A percentile compares a stretch with the other conserved stretches of the same genome.
phyloP scores from a whole-genome alignment of 345 rosid genomes.

The Syzygium aqueum region DNA sequence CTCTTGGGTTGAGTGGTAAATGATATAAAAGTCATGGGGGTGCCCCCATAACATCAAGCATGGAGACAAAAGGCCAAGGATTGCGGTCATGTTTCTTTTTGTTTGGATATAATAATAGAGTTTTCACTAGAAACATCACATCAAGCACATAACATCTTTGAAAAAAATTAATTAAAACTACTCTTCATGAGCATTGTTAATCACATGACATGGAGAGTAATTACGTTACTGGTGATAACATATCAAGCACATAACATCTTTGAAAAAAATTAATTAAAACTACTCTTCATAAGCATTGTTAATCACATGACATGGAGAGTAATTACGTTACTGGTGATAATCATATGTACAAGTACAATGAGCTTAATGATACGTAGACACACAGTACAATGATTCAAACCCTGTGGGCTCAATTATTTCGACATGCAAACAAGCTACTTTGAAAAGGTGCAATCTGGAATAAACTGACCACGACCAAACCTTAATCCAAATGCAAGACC shows the following conservation, averaged over 20 bases:
- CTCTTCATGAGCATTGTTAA: too few relatives aligned
- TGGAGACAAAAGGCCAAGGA: background rate
- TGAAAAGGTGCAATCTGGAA: background rate
- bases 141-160: background rate
- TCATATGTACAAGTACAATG: background rate
- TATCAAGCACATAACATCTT: background rate
- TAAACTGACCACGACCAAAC: background rate
- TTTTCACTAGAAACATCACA: background rate
- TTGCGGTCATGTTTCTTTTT: background rate
- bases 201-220: too few relatives aligned
- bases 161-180: too few relatives aligned
- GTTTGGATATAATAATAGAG: background rate
- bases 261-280: background rate
- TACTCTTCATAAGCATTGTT: background rate
- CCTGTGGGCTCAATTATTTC: background rate
- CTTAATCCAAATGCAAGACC: background rate
- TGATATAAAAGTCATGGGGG: background rate
- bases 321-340: fast-evolving
- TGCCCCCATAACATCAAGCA: background rate
- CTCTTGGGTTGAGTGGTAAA: background rate
- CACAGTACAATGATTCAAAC: background rate
- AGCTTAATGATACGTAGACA: background rate
- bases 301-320: background rate
- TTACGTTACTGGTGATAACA: background rate
- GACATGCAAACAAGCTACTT: background rate